A percentile compares a stretch with the other conserved stretches of the same genome.
These are phyloP conservation scores for Aspergillus leporis DNA, from an alignment of 495 filamentous ascomycete genomes.

Conservation along the genomic window DNA sequence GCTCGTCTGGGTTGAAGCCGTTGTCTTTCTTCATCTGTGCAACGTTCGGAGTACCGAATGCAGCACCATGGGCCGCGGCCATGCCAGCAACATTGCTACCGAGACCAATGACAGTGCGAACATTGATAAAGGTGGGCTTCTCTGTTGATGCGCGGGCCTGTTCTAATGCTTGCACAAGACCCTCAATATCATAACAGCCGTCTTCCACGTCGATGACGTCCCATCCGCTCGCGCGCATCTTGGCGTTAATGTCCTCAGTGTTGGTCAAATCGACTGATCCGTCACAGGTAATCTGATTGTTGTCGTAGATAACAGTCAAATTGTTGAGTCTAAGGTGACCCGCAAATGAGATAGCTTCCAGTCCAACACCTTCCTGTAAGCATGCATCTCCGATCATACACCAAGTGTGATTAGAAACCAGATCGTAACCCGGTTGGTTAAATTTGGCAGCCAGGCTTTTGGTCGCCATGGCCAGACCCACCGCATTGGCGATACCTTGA, in stretches of 20 bases:
- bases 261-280: slow-evolving; percentile 56
- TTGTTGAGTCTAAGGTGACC: slow-evolving; percentile 57
- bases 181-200: slow-evolving; percentile 53
- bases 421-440: slow-evolving; percentile 49
- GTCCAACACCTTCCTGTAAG: slow-evolving; percentile 59
- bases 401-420: slow-evolving; percentile 53
- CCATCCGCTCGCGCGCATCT: slow-evolving; percentile 61
- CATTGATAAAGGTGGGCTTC: slow-evolving; percentile 61
- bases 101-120: slow-evolving; percentile 57
- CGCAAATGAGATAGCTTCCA: slow-evolving; percentile 57
- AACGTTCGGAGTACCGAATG: slow-evolving; percentile 49
- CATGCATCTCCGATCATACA: slow-evolving; percentile 62
- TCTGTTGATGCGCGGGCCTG: slow-evolving; percentile 41
- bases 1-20: slow-evolving; percentile 45
- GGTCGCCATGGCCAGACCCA: slow-evolving; percentile 59
- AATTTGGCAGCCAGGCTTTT: slow-evolving; percentile 56
- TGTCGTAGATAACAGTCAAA: slow-evolving; percentile 58
- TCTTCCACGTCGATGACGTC: slow-evolving; percentile 56
- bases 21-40: slow-evolving; percentile 48
- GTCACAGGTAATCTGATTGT: slow-evolving; percentile 59
- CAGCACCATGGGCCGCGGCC: slow-evolving; percentile 52
- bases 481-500: slow-evolving; percentile 60
- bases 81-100: slow-evolving; percentile 51
- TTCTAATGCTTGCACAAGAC: slow-evolving; percentile 49
- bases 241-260: slow-evolving; percentile 59